Conservation (phyloP, 2,329 filamentous ascomycete species). For the Neoscytalidium dimidiatum region DNA sequence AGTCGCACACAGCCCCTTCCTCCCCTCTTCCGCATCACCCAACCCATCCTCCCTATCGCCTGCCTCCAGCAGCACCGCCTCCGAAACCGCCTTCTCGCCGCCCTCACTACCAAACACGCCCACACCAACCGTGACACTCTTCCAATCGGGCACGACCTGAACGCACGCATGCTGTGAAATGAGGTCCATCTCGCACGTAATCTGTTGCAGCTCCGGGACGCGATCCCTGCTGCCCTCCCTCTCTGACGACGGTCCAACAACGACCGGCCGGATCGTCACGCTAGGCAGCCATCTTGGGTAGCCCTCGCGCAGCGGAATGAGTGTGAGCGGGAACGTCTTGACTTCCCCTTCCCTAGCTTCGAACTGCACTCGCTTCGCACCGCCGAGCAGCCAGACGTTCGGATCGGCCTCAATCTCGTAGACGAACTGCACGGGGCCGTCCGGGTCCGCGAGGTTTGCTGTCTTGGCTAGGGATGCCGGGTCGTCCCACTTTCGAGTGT, state of each 20-base stretch:
- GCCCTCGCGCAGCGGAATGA: conserved; percentile 67
- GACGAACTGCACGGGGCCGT: conserved; percentile 68
- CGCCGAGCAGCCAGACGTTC: conserved; percentile 84
- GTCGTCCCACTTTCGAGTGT: conserved; percentile 57
- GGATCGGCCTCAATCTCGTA: conserved; percentile 76
- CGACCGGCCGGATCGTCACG: neutral
- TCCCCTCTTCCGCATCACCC: neutral
- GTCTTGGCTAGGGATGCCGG: conserved; percentile 27
- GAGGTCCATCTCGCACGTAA: conserved; percentile 76
- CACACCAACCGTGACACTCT: conserved; percentile 58
- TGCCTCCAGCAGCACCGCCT: conserved; percentile 7
- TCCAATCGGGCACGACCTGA: conserved; percentile 70
- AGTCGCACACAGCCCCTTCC: neutral
- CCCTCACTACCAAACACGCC: neutral
- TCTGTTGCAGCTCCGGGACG: conserved; percentile 24
- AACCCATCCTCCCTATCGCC: conserved; percentile 6
- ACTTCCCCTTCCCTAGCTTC: conserved; percentile 52
- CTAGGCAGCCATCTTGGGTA: conserved; percentile 71
- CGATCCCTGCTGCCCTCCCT: conserved; percentile 23
- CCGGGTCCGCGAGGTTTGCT: conserved; percentile 30
- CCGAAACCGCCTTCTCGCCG: neutral
- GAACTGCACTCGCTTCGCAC: conserved; percentile 78
- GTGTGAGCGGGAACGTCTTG: conserved; percentile 64
- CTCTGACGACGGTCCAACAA: conserved; percentile 22
- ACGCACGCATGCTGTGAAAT: conserved; percentile 77